Evolutionary conservation across 1,284 basidiomycete genomes (phyloP), one percentile per base, ranked within the genome.

Genomic region (Ustilago bromivora): DNA sequence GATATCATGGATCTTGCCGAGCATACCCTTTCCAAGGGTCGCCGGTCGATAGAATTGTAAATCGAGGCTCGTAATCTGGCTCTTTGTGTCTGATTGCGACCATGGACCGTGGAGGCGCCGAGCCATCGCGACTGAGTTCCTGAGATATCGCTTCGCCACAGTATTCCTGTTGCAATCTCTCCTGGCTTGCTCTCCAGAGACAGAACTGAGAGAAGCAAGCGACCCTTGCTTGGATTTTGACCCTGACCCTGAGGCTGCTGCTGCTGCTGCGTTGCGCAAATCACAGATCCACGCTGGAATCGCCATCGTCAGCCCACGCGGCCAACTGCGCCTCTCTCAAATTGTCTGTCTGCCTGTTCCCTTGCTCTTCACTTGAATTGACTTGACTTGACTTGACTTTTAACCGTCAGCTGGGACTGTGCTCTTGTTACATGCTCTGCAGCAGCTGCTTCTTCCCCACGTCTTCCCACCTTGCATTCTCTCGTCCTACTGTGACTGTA

Each of bases 61-160:
- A 41, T 43, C 46, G 54, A 19, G 23, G n/a, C 28, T 12, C 12
- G 8, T 6, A 46, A 19, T 34, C 19, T 53, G 23, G 13, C 52
- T n/a, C 13, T 53, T 35, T 15, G 19, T 28, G n/a, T 49, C 51
- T 28, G 23, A 28, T 69, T 69, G 60, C 60, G 66, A 68, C 51
- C 23, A 62, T 54, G 38, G 66, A 62, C 66, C 66, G 49, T 51
- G 10, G 10, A 13, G 49, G 49, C 3, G 49, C 49, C 31, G 31
- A 23, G 36, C 59, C 4, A 40, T 38, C 12, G 17, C 58, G 46
- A 51, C 31, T 49, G n/a, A 28, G 23, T 28, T 28, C 23, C 23
- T 28, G 23, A 28, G 23, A 28, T 2, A 32, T 34, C n/a, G 5
- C 28, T 40, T 23, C 41, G 9, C 23, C 4, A 47, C 43, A 43